Percentiles rank a stretch among this genome's conserved stretches.
Conservation (phyloP, 176 grass and related monocot genomes). For the Ampelocalamus luodianensis region DNA sequence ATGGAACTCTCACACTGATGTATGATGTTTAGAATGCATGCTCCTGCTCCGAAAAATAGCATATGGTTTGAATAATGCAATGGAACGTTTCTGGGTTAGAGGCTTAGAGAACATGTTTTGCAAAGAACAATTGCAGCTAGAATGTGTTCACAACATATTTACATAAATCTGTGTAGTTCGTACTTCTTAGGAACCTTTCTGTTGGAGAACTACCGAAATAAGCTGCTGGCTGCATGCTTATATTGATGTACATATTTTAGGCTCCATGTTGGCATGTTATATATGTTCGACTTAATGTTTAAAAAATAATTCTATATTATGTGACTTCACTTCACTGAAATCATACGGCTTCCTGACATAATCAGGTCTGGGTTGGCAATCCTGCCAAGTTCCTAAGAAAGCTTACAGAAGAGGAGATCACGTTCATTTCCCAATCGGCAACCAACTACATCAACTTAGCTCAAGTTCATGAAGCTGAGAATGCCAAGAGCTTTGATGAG, state of each 20-base stretch:
- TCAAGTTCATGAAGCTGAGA: conserved; percentile 91
- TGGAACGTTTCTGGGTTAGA: neutral
- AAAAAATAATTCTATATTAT: neutral
- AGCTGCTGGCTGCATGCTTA: neutral
- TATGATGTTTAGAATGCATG: conserved; percentile 10
- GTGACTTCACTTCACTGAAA: conserved; percentile 1
- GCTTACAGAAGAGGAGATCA: conserved; percentile 90
- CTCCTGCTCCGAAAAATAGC: neutral
- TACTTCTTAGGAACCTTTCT: neutral
- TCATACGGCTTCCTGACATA: neutral
- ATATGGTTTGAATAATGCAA: neutral
- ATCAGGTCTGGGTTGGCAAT: conserved; percentile 95
- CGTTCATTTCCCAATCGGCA: conserved; percentile 79
- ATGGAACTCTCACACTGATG: neutral
- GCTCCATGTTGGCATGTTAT: neutral
- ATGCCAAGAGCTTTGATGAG: conserved; percentile 82
- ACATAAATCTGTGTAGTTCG: neutral
- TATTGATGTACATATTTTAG: neutral
- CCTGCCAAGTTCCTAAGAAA: conserved; percentile 96
- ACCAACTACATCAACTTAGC: conserved; percentile 85
- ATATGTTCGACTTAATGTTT: conserved; percentile 18
- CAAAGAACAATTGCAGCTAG: neutral
- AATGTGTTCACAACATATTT: neutral
- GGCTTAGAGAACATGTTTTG: neutral
- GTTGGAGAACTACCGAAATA: neutral